phyloP scores from a whole-genome alignment of 2,329 filamentous ascomycete genomes.

The Ascosphaera pollenicola region DNA sequence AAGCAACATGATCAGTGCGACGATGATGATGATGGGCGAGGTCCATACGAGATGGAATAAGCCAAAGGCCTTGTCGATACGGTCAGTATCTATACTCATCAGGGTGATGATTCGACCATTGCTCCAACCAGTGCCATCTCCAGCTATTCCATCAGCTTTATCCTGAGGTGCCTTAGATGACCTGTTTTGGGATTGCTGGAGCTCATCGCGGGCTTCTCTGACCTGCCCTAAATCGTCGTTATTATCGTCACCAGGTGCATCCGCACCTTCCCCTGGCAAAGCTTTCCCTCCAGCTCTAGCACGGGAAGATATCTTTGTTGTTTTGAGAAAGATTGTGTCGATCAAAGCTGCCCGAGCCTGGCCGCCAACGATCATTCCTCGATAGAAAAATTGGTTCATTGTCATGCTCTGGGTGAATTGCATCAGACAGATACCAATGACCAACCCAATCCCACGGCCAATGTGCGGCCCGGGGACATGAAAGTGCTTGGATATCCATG shows the following conservation, averaged over 20 bases:
- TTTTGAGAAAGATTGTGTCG: slow-evolving; percentile 73
- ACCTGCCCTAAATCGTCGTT: slow-evolving; percentile 24
- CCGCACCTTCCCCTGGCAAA: slow-evolving; percentile 12
- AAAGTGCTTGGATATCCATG: slow-evolving; percentile 42
- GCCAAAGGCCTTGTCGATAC: slow-evolving; percentile 68
- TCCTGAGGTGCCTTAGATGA: slow-evolving; percentile 18
- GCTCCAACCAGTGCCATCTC: slow-evolving; percentile 65
- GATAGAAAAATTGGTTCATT: slow-evolving; percentile 81
- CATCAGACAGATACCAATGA: slow-evolving; percentile 67
- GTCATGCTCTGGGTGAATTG: slow-evolving; percentile 61
- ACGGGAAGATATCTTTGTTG: slow-evolving; percentile 68
- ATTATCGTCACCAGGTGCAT: slow-evolving; percentile 28
- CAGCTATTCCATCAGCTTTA: slow-evolving; percentile 28
- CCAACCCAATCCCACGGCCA: slow-evolving; percentile 56
- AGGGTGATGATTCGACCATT: slow-evolving; percentile 82
- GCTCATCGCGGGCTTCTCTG: slow-evolving; percentile 20
- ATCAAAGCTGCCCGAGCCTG: slow-evolving; percentile 65
- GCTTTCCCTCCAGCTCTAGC: slow-evolving; percentile 61
- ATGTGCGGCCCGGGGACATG: slow-evolving; percentile 39
- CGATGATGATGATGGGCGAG: slow-evolving; percentile 51
- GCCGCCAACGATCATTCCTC: slow-evolving; percentile 78
- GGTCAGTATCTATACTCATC: slow-evolving; percentile 91
- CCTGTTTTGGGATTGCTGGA: slow-evolving; percentile 14
- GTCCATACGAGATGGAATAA: slow-evolving; percentile 89
- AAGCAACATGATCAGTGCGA: slow-evolving; percentile 60